phyloP scores from a whole-genome alignment of 441 rosid genomes.

The Populus tomentosa region DNA sequence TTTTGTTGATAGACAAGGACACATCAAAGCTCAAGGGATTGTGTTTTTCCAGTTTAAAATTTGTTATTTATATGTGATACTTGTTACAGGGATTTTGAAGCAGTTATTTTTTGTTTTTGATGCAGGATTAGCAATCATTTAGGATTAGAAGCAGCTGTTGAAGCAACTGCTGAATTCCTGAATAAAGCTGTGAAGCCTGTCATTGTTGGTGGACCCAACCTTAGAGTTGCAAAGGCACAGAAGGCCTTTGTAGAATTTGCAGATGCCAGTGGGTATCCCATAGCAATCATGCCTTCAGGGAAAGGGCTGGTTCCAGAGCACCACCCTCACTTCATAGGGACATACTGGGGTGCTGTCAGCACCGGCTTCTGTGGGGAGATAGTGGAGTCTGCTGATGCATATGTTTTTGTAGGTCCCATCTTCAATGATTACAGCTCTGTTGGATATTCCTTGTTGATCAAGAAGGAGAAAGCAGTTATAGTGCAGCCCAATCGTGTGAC shows the following conservation, averaged over 20 bases:
- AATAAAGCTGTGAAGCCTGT: slow-evolving; percentile 77
- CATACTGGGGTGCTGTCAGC: no score
- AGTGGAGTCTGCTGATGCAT: slow-evolving; percentile 74
- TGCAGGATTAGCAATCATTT: slow-evolving; percentile 52
- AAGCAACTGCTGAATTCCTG: slow-evolving; percentile 51
- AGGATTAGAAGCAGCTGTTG: slow-evolving; percentile 70
- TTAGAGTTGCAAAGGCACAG: slow-evolving; percentile 49
- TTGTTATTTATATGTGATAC: background rate
- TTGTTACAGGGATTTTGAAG: background rate
- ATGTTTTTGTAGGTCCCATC: slow-evolving; percentile 63
- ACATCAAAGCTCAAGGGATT: background rate
- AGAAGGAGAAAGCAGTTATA: slow-evolving; percentile 54
- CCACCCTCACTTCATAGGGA: no score
- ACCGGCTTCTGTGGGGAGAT: slow-evolving; percentile 46
- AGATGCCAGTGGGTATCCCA: slow-evolving; percentile 50
- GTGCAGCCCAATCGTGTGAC: slow-evolving; percentile 66
- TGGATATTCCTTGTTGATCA: slow-evolving; percentile 65
- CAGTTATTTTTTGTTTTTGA: background rate
- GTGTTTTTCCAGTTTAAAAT: background rate
- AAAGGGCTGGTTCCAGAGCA: no score
- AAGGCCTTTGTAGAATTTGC: slow-evolving; percentile 49
- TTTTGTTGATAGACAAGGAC: no score
- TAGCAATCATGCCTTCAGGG: slow-evolving; percentile 27
- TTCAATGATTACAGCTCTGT: slow-evolving; percentile 79
- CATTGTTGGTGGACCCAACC: slow-evolving; percentile 59